These are phyloP conservation scores for Guadua angustifolia DNA, from an alignment of 176 grass and related monocot species.

Conservation along the genomic window DNA sequence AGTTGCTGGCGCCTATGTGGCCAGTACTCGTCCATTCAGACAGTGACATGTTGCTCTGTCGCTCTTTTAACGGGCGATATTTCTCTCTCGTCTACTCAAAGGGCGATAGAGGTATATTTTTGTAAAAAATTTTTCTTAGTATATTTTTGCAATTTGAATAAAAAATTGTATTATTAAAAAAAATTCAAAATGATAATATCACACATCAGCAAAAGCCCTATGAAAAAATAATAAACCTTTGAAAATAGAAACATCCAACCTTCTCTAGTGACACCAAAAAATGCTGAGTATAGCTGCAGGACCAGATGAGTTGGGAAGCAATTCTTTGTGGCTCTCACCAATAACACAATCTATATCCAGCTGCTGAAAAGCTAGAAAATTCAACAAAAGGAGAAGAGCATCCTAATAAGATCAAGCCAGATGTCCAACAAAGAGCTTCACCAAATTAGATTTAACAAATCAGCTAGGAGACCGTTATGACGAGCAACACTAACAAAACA, in stretches of 20 bases:
- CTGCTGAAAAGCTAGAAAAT: constrained; percentile 89
- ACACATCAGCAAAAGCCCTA: constrained; percentile 28
- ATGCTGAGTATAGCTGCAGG: constrained; percentile 88
- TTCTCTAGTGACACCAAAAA: constrained; percentile 97
- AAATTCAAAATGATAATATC: constrained; percentile 32
- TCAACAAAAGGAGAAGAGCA: constrained; percentile 32
- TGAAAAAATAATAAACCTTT: background rate
- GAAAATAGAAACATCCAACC: constrained; percentile 51
- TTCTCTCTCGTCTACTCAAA: no score
- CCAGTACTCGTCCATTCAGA: no score
- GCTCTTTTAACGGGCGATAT: no score
- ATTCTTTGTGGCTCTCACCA: constrained; percentile 80
- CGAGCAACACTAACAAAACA: constrained; percentile 25
- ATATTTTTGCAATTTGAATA: no score
- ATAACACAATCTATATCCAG: constrained; percentile 96
- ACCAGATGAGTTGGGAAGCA: constrained; percentile 79
- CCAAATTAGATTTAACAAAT: constrained; percentile 32
- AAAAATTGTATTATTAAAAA: no score
- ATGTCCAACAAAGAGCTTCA: background rate
- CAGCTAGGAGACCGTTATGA: background rate
- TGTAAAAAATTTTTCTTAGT: no score
- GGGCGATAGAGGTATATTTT: no score
- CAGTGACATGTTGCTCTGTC: no score
- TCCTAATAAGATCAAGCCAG: constrained; percentile 19
- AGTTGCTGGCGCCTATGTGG: no score